Percentiles rank a stretch among this genome's conserved stretches.
Conservation (phyloP, 1,284 basidiomycete species). For the Apiotrichum gracile region DNA sequence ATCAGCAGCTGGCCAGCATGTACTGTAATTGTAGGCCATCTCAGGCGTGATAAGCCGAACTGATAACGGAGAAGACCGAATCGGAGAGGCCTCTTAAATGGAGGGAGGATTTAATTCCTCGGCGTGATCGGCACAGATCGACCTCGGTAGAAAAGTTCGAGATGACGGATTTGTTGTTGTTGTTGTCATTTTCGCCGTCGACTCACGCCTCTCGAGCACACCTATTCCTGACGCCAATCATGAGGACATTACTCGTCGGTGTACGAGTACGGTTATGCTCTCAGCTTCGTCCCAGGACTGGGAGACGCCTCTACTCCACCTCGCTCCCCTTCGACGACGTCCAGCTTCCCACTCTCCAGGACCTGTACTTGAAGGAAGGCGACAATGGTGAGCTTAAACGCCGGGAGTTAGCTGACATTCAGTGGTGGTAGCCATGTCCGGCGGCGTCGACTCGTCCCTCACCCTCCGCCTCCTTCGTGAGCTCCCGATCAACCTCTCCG, state of each 20-base stretch:
- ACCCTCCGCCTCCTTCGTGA: conserved; percentile 67
- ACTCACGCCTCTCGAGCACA: neutral
- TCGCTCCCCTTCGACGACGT: neutral
- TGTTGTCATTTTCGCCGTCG: no score
- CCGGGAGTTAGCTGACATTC: conserved; percentile 1
- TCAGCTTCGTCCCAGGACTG: neutral
- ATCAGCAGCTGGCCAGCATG: no score
- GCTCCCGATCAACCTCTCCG: conserved; percentile 72
- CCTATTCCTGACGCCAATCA: neutral
- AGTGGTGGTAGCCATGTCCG: conserved; percentile 92
- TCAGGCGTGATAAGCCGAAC: no score
- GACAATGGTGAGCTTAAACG: conserved; percentile 52
- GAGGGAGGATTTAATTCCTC: neutral
- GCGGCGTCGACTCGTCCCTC: conserved; percentile 91
- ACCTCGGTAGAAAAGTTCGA: no score
- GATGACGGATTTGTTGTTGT: neutral
- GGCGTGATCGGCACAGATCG: no score
- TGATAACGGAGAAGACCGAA: no score
- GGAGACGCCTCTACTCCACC: neutral
- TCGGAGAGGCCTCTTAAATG: no score
- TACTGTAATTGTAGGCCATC: no score
- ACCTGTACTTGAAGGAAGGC: conserved; percentile 47
- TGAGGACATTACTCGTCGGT: neutral
- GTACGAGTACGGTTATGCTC: neutral
- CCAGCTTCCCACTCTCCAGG: conserved; percentile 20